Evolutionary conservation across 176 grass and related monocot species (phyloP).

Genomic region (Oryza nivara): DNA sequence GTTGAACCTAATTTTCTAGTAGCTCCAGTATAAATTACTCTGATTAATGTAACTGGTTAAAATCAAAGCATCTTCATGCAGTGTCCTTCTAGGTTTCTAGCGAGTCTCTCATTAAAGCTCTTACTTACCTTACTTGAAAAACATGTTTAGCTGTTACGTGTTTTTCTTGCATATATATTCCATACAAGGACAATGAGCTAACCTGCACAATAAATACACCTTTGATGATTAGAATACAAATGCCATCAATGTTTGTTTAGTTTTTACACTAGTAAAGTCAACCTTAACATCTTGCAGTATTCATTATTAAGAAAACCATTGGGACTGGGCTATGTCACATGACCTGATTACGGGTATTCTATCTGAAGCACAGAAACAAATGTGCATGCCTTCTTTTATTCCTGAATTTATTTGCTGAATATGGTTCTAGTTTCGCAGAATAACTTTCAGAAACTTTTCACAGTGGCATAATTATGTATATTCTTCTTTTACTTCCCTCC

Average conservation of each 20-base stretch:
- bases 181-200: neutral
- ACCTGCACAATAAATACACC: conserved; percentile 32
- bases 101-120: neutral
- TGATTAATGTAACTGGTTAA: neutral
- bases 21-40: neutral
- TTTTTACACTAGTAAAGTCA: conserved; percentile 11
- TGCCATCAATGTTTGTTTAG: neutral
- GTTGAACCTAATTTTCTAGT: neutral
- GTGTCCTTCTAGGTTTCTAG: neutral
- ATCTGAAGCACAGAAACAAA: neutral
- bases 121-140: conserved; percentile 13
- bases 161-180: conserved; percentile 22
- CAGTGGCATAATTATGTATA: neutral
- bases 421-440: neutral
- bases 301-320: conserved; percentile 13
- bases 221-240: conserved; percentile 14
- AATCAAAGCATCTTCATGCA: conserved; percentile 7
- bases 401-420: conserved; percentile 2
- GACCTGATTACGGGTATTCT: neutral
- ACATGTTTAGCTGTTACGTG: neutral
- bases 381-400: neutral
- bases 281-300: conserved; percentile 17
- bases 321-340: neutral
- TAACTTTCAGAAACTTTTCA: neutral
- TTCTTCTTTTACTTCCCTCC: neutral